These are phyloP conservation scores for Penicillium flavigenum DNA, from an alignment of 495 filamentous ascomycete species.

Conservation along the genomic window DNA sequence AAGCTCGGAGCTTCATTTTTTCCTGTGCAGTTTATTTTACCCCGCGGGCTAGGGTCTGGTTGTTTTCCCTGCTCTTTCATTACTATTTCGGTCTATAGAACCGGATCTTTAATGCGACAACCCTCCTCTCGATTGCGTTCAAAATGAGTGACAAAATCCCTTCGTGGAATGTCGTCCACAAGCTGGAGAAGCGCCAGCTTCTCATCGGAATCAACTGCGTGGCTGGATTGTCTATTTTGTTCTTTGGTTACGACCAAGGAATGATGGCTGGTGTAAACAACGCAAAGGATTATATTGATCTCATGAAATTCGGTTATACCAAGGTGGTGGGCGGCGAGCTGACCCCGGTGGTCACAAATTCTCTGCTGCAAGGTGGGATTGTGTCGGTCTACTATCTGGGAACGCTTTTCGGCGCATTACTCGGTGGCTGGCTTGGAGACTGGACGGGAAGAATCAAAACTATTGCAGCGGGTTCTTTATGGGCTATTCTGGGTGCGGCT, in stretches of 20 bases:
- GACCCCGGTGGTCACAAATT: slow-evolving; percentile 57
- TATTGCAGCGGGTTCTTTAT: slow-evolving; percentile 55
- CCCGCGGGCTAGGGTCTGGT: slow-evolving; percentile 10
- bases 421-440: slow-evolving; percentile 63
- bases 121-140: slow-evolving; percentile 9
- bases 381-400: slow-evolving; percentile 72
- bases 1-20: neutral
- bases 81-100: neutral
- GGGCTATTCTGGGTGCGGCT: slow-evolving; percentile 58
- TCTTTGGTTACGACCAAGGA: slow-evolving; percentile 68
- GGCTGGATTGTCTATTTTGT: slow-evolving; percentile 59
- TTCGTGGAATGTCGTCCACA: slow-evolving; percentile 59
- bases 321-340: slow-evolving; percentile 44
- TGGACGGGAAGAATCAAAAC: slow-evolving; percentile 61
- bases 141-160: slow-evolving; percentile 49
- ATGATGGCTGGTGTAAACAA: slow-evolving; percentile 78
- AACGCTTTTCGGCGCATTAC: slow-evolving; percentile 57
- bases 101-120: neutral
- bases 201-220: slow-evolving; percentile 65
- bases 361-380: slow-evolving; percentile 66
- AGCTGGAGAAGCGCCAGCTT: slow-evolving; percentile 60
- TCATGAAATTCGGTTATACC: slow-evolving; percentile 65
- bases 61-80: neutral
- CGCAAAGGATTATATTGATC: slow-evolving; percentile 59
- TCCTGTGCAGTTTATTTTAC: neutral